Evolutionary conservation across 2,329 filamentous ascomycete species (phyloP).

Genomic region (Cryphonectria nitschkei): DNA sequence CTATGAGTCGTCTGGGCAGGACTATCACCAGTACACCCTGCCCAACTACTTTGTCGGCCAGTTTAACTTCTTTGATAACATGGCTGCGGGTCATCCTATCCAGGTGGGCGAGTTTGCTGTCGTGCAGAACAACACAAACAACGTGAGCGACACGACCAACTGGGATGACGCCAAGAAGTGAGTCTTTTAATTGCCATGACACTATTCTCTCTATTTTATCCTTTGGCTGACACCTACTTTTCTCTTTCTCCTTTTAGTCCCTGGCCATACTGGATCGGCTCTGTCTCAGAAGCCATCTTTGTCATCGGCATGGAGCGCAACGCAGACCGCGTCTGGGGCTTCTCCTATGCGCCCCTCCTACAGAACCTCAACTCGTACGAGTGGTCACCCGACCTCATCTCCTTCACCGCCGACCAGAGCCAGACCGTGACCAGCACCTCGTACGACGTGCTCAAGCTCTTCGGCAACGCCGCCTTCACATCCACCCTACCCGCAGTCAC

Average conservation of each 20-base stretch:
- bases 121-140: constrained; percentile 38
- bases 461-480: constrained; percentile 22
- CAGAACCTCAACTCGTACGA: constrained; percentile 53
- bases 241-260: constrained; percentile 25
- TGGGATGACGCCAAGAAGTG: constrained; percentile 23
- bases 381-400: constrained; percentile 45
- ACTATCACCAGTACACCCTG: constrained; percentile 41
- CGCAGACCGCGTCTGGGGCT: constrained; percentile 25
- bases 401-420: constrained; percentile 23
- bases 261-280: constrained; percentile 59
- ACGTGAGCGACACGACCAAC: constrained; percentile 19
- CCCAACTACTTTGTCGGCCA: constrained; percentile 39
- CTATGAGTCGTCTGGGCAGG: constrained; percentile 36
- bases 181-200: neutral
- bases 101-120: constrained; percentile 44
- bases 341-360: constrained; percentile 23
- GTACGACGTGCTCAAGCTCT: constrained; percentile 27
- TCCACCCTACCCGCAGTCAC: constrained; percentile 33
- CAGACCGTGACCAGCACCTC: constrained; percentile 29
- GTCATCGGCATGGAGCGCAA: constrained; percentile 58
- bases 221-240: neutral
- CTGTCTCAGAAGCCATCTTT: constrained; percentile 61
- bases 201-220: too few species aligned
- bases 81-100: constrained; percentile 39
- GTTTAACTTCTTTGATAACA: constrained; percentile 45